Evolutionary conservation across 345 rosid genomes (phyloP), one percentile per base, ranked within the genome.

Genomic region (Erucastrum elatum): DNA sequence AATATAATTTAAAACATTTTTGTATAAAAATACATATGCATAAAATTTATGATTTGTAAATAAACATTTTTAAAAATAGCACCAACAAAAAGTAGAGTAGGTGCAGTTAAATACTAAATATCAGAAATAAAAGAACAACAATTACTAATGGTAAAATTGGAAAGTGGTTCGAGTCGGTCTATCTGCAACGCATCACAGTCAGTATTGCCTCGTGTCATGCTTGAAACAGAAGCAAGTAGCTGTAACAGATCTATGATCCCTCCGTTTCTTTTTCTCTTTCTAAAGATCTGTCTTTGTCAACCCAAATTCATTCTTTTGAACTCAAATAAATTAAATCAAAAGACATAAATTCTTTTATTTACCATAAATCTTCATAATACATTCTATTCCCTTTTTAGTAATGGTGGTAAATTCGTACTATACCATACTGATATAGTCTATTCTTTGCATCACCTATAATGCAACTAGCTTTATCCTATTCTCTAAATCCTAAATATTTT

Each of bases 121-220:
- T 12, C 11, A 37, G 27, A 64, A 21, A 12, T 26, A 64, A 21
- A 12, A 63, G 41, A 58, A 44, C 10, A 60, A 67, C 59, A 66
- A 26, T 56, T 56, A 53, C 25, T 0, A 49, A 75, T 44, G 53
- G 80, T 60, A 29, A 70, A 21, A 70, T 58, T 39, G 37, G 49
- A 41, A 26, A 71, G 69, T 72, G 44, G 82, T 78, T 66, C 64
- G 77, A 66, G 11, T 67, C 64, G 69, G 73, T 74, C 58, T 65
- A 79, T 74, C 75, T 79, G 66, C 37, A 11, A 26, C 12, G 64
- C 5, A 58, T 66, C 75, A 63, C 16, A 67, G 64, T 73, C 59
- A 29, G 21, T 61, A 53, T 34, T 35, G 29, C n/a, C 78, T 53
- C 31, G 69, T 78, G 77, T 46, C 82, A 13, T 72, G 16, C 82